A percentile compares a stretch with the other conserved stretches of the same genome.
Evolutionary conservation across 2,329 filamentous ascomycete genomes (phyloP).

Genomic region (Trichoderma afroharzianum): DNA sequence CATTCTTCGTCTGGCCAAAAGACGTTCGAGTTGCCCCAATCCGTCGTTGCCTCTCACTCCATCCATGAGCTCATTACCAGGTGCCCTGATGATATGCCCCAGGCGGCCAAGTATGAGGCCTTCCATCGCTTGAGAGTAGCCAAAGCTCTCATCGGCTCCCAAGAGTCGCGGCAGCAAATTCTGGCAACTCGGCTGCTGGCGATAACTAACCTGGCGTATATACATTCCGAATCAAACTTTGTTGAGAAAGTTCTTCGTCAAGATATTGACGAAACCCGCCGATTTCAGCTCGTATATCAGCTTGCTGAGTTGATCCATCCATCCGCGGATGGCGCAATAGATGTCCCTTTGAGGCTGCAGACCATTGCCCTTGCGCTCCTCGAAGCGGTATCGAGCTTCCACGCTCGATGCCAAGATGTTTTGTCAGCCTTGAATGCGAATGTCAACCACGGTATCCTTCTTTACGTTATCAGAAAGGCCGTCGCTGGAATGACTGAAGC

Average conservation of each 20-base stretch:
- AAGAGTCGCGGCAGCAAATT: conserved; percentile 67
- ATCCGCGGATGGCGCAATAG: conserved; percentile 62
- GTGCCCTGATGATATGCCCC: conserved; percentile 62
- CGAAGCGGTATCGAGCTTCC: conserved; percentile 79
- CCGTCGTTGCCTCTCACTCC: conserved; percentile 48
- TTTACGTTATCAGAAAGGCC: conserved; percentile 88
- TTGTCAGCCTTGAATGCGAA: conserved; percentile 89
- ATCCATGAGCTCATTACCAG: conserved; percentile 56
- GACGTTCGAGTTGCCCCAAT: conserved; percentile 62
- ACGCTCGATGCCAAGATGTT: conserved; percentile 74
- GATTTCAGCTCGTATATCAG: conserved; percentile 87
- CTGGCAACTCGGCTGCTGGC: conserved; percentile 80
- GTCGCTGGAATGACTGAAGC: conserved; percentile 73
- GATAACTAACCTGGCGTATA: conserved; percentile 86
- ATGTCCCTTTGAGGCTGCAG: conserved; percentile 73
- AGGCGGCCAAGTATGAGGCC: conserved; percentile 74
- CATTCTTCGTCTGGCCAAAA: conserved; percentile 45
- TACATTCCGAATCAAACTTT: conserved; percentile 79
- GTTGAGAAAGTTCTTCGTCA: conserved; percentile 80
- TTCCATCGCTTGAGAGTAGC: conserved; percentile 79
- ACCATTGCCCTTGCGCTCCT: conserved; percentile 77
- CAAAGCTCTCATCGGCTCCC: conserved; percentile 68
- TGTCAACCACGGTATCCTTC: conserved; percentile 91
- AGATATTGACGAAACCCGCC: conserved; percentile 83
- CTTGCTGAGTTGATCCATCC: conserved; percentile 89